A percentile compares a stretch with the other conserved stretches of the same genome.
Evolutionary conservation across 148 eudicot species (phyloP).

Genomic region (Hydrangea macrophylla): DNA sequence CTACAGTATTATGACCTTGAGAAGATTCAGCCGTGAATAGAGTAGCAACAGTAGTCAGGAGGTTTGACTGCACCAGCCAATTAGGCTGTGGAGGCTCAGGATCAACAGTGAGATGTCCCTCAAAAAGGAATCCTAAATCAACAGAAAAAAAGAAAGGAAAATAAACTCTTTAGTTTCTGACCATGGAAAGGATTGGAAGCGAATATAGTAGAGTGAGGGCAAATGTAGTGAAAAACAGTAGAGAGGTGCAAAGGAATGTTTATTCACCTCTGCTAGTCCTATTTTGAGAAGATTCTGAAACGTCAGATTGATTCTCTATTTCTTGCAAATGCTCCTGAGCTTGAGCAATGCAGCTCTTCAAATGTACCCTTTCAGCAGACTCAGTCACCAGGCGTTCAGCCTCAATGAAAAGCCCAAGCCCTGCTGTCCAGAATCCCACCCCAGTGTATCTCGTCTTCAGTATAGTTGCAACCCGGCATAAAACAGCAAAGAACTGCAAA

Average conservation of each 20-base stretch:
- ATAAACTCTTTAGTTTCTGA: not conserved
- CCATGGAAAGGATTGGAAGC: not conserved
- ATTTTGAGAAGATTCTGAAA: slow-evolving; percentile 14
- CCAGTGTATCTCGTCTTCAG: slow-evolving; percentile 82
- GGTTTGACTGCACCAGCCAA: slow-evolving; percentile 72
- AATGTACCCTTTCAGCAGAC: slow-evolving; percentile 43
- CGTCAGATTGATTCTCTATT: slow-evolving; percentile 35
- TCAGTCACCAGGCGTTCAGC: slow-evolving; percentile 41
- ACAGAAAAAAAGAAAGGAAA: not conserved
- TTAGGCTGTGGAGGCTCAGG: slow-evolving; percentile 81
- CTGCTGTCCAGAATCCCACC: slow-evolving; percentile 74
- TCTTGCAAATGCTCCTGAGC: slow-evolving; percentile 43
- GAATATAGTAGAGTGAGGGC: not conserved
- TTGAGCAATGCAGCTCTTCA: slow-evolving; percentile 42
- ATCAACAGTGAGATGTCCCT: slow-evolving; percentile 94
- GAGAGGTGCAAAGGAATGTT: not conserved
- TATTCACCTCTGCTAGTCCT: slow-evolving; percentile 28
- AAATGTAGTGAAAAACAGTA: not conserved
- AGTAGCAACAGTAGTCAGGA: slow-evolving; percentile 51
- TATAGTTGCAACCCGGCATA: slow-evolving; percentile 76
- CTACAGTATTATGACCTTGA: slow-evolving; percentile 7
- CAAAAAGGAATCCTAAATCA: slow-evolving; percentile 62
- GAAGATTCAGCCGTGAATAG: slow-evolving; percentile 29
- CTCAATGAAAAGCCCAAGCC: slow-evolving; percentile 59
- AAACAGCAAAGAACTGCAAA: slow-evolving; percentile 61